Evolutionary conservation across 2,329 filamentous ascomycete genomes (phyloP), one percentile per base, ranked within the genome.

Genomic region (Spiromastix sp.): DNA sequence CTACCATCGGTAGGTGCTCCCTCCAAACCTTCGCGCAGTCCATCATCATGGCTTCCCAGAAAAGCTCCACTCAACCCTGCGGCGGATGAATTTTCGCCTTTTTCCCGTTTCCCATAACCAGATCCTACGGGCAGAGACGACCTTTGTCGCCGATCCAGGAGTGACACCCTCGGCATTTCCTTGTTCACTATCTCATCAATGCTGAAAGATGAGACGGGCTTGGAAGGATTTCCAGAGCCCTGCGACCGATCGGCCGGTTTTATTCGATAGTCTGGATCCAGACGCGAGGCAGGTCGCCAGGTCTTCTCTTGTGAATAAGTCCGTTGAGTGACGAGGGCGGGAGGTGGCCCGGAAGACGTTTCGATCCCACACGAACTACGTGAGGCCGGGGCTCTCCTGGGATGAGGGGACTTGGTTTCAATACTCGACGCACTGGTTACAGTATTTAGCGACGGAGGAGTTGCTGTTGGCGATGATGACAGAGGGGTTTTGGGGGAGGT

Each of bases 311-410:
- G 54, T 45, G 55, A 52, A 30, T 56, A 46, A 25, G 51, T 51
- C 38, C 56, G 56, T 38, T 66, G 65, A 34, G 67, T 68, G 40
- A 66, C 63, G 39, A 68, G 58, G n/a, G 66, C 61, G 39, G 68
- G 63, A 34, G 67, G 67, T 30, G 69, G 67, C 40, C 67, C 68
- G 47, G 60, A 54, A 38, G 57, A 61, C 19, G 63, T 67, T 49
- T 66, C 63, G 57, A 70, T 66, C 46, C 66, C 65, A 59, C 66
- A 57, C 35, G 60, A 64, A 44, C 61, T 66, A 42, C 60, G 60
- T 32, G 66, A 68, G 16, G 65, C 64, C 26, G 66, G 67, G 19
- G 65, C 57, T 43, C 60, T 52, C 52, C 56, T 56, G 22, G 40
- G 39, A 26, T 37, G 40, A 17, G 43, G 40, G 21, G 39, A 37